These are phyloP conservation scores for Clavariopsis aquatica DNA, from an alignment of 495 filamentous ascomycete species.

Conservation along the genomic window DNA sequence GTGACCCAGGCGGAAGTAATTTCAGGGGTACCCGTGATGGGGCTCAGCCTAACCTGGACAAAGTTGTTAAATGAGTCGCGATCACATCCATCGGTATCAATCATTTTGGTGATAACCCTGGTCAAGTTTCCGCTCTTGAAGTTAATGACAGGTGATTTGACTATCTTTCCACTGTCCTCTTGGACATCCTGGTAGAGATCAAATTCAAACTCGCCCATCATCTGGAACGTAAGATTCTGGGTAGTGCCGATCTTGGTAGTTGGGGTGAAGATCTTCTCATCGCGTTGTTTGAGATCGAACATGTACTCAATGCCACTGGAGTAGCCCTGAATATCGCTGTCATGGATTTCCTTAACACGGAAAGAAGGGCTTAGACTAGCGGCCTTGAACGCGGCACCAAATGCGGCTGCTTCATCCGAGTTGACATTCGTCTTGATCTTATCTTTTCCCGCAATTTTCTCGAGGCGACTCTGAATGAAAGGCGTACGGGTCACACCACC, in stretches of 20 bases:
- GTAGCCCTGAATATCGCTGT: conserved; percentile 71
- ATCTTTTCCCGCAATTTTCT: conserved; percentile 67
- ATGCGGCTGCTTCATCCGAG: conserved; percentile 93
- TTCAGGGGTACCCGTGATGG: conserved; percentile 79
- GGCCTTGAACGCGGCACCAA: conserved; percentile 93
- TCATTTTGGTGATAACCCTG: conserved; percentile 70
- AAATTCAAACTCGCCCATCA: conserved; percentile 80
- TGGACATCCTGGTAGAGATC: conserved; percentile 72
- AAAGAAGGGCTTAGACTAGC: conserved; percentile 90
- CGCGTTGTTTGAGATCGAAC: conserved; percentile 60
- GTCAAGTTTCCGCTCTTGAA: conserved; percentile 83
- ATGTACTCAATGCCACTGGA: conserved; percentile 69
- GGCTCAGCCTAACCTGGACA: conserved; percentile 69
- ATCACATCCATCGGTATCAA: conserved; percentile 73
- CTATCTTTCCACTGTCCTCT: conserved; percentile 46
- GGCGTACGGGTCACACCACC: conserved; percentile 90
- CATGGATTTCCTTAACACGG: conserved; percentile 92
- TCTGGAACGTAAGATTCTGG: conserved; percentile 87
- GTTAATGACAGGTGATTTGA: conserved; percentile 54
- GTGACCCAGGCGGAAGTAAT: conserved; percentile 74
- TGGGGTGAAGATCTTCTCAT: conserved; percentile 77
- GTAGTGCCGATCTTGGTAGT: conserved; percentile 73
- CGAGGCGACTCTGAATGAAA: conserved; percentile 88
- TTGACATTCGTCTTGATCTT: conserved; percentile 95
- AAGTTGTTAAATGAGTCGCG: conserved; percentile 76